A percentile compares a stretch with the other conserved stretches of the same genome.
Evolutionary conservation across 2,329 filamentous ascomycete genomes (phyloP).

Genomic region (Colletotrichum lini): DNA sequence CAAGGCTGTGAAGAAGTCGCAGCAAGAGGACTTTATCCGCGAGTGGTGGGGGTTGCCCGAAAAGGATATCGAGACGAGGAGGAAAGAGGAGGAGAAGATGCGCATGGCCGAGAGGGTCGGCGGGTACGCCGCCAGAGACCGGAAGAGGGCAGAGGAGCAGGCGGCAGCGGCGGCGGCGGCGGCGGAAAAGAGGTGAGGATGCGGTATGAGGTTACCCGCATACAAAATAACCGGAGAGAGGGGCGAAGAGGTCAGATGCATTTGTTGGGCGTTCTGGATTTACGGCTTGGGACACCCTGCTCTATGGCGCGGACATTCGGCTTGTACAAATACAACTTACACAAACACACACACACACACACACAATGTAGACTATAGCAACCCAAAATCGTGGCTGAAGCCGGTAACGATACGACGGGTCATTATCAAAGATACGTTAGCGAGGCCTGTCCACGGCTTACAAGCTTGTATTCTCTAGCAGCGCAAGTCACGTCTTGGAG

Average conservation of each 20-base stretch:
- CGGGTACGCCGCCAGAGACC: conserved; percentile 62
- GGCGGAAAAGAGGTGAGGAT: conserved; percentile 26
- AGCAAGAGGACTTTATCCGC: conserved; percentile 75
- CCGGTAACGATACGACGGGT: conserved; percentile 13
- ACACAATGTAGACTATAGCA: conserved; percentile 37
- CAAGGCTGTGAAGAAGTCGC: conserved; percentile 70
- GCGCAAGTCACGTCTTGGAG: neutral
- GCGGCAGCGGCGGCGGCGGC: conserved; percentile 13
- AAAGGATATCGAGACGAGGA: conserved; percentile 65
- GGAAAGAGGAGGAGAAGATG: conserved; percentile 67
- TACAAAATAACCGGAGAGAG: neutral
- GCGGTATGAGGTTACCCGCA: neutral
- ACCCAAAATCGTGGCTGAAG: conserved; percentile 22
- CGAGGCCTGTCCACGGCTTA: conserved; percentile 10
- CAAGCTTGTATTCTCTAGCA: neutral
- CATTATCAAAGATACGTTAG: conserved; percentile 6
- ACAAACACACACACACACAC: conserved; percentile 4
- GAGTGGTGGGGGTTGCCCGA: conserved; percentile 78
- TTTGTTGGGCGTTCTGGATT: conserved; percentile 41
- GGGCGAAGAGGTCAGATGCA: conserved; percentile 27
- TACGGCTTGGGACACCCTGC: conserved; percentile 39
- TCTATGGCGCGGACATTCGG: conserved; percentile 38
- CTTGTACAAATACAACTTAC: conserved; percentile 32
- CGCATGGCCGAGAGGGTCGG: conserved; percentile 68
- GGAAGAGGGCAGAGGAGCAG: conserved; percentile 46